Base-by-base conservation (phyloP, 441 rosid species). In the Adansonia rubrostipa region DNA sequence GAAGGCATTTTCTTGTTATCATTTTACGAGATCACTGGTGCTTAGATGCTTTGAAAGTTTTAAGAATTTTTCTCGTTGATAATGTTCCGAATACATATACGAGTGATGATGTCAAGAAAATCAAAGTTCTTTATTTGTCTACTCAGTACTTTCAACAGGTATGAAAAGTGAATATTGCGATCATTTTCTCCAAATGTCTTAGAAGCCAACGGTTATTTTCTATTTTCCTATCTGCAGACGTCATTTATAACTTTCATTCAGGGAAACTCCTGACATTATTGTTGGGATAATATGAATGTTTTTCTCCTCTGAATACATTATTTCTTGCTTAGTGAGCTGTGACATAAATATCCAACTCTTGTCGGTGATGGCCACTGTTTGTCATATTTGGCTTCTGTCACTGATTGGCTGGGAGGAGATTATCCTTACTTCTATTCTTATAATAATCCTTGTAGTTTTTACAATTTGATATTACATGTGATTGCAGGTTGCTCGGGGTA, bases 401-500 rank as follows among this genome's bases (percentile, higher is more conserved):
- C 36, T 9, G 22, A 60, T 15, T 22, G 36, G 36, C 33, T 10
- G 2, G 40, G 36, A 60, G 3, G 24, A 61, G 65, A 33, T 33
- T 33, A 33, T 33, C 36, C 36, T 33, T 33, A 33, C 36, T 33
- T 22, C 24, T 22, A 11, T 24, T 15, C 14, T 22, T 11, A 10
- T 62, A 4, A 24, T 62, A 28, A 28, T 62, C 67, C 0, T 54
- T n/a, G 48, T 9, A 33, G 48, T 54, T 53, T 20, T 33, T 71
- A 53, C 1, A 48, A 33, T 53, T 71, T 71, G 75, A 19, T 53
- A 9, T 33, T 33, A 3, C 7, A 42, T 28, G 44, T 74, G 54
- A 44, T 68, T 75, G 78, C 81, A 83, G 86, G 85, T 78, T 74
- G 71, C 60, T 33, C 40, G 13, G 36, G 75, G 73, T 71, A 67